Conservation (phyloP, 2,329 filamentous ascomycete species). For the Diaporthe ilicicola region DNA sequence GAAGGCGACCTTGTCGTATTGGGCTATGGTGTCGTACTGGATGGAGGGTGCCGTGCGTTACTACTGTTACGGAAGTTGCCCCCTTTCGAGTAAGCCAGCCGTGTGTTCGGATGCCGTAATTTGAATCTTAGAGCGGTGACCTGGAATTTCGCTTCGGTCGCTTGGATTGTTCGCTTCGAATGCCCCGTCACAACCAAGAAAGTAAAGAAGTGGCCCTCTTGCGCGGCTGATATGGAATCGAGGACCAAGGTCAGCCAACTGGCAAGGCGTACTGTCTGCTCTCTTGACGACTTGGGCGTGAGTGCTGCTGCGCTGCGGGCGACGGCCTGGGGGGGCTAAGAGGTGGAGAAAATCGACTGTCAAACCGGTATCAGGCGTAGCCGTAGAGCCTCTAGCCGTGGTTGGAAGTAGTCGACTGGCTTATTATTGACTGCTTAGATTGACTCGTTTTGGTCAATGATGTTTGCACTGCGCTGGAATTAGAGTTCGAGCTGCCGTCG, state of each 20-base stretch:
- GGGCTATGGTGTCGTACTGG: neutral
- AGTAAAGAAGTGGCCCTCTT: neutral
- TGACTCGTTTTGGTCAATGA: neutral
- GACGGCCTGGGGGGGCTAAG: neutral
- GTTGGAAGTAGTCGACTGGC: neutral
- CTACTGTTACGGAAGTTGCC: conserved; percentile 18
- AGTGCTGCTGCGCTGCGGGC: neutral
- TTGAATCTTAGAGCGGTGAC: conserved; percentile 14
- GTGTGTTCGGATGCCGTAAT: conserved; percentile 20
- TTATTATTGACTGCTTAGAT: neutral
- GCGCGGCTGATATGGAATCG: neutral
- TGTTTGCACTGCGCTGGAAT: neutral
- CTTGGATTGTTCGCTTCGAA: conserved; percentile 13
- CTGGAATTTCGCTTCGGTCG: conserved; percentile 27
- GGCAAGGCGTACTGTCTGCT: neutral
- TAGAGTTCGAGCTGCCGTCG: neutral
- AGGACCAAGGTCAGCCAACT: neutral
- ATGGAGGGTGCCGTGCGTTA: conserved; percentile 5
- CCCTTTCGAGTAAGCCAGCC: conserved; percentile 18
- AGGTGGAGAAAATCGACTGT: conserved; percentile 5
- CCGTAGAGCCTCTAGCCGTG: conserved; percentile 1
- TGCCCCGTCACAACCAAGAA: neutral
- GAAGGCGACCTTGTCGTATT: neutral
- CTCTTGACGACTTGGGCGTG: neutral
- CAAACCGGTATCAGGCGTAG: conserved; percentile 14